Evolutionary conservation across 805 yeast genomes (phyloP).

Genomic region (Yamadazyma ubonensis): DNA sequence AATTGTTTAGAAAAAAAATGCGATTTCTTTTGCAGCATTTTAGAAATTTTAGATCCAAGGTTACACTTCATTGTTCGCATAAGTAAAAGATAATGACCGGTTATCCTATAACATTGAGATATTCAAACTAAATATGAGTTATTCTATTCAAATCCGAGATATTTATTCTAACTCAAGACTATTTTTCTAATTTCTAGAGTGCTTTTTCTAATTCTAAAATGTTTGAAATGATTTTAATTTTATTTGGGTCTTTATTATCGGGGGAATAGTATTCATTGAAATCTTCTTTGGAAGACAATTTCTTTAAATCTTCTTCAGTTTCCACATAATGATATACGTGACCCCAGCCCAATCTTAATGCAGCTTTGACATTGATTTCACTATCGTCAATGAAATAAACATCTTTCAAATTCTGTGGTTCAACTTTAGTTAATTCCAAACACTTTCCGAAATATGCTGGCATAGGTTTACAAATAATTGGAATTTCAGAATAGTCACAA

Average conservation of each 20-base stretch:
- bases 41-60: too few relatives aligned
- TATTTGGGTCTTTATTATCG: constrained; percentile 25
- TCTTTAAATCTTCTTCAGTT: constrained; percentile 51
- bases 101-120: too few relatives aligned
- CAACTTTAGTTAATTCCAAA: constrained; percentile 50
- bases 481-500: constrained; percentile 77
- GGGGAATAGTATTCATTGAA: constrained; percentile 37
- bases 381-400: constrained; percentile 85
- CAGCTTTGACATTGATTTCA: constrained; percentile 73
- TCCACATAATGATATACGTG: constrained; percentile 75
- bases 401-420: constrained; percentile 41
- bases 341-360: constrained; percentile 68
- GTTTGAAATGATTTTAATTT: constrained; percentile 32
- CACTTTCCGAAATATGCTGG: constrained; percentile 61
- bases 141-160: too few relatives aligned
- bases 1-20: constrained; percentile 4
- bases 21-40: not conserved
- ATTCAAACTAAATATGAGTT: too few relatives aligned
- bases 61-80: too few relatives aligned
- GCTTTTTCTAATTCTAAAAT: constrained; percentile 29
- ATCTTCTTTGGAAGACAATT: constrained; percentile 26
- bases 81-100: too few relatives aligned
- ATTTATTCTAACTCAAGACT: too few relatives aligned
- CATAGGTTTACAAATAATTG: constrained; percentile 90
- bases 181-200: not conserved